phyloP scores from a whole-genome alignment of 2,329 filamentous ascomycete species.

The Chrysoporthe deuterocubensis region DNA sequence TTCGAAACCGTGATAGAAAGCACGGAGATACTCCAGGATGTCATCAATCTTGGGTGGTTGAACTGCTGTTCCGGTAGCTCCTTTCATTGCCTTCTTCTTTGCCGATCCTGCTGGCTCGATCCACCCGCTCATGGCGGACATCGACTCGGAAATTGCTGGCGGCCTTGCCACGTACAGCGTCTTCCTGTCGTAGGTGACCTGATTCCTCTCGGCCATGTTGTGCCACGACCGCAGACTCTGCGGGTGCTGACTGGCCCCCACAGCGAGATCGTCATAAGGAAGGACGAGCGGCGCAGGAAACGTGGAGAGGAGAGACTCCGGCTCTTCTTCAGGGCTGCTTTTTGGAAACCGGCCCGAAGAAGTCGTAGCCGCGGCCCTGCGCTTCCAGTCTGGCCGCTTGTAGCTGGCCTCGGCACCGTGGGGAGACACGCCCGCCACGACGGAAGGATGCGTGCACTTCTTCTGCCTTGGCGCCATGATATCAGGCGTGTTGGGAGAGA shows the following conservation, averaged over 20 bases:
- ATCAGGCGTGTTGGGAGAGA: background rate
- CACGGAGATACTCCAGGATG: conserved; percentile 43
- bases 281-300: conserved; percentile 65
- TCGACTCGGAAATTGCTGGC: conserved; percentile 44
- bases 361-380: conserved; percentile 37
- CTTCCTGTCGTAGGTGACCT: conserved; percentile 48
- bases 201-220: conserved; percentile 50
- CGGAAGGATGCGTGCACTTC: conserved; percentile 10
- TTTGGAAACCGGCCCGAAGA: conserved; percentile 35
- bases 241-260: conserved; percentile 53
- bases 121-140: conserved; percentile 50
- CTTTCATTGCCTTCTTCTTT: conserved; percentile 42
- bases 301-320: conserved; percentile 33
- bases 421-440: conserved; percentile 38
- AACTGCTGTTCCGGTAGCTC: conserved; percentile 45
- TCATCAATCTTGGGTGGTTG: conserved; percentile 36
- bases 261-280: conserved; percentile 61
- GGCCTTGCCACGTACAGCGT: conserved; percentile 58
- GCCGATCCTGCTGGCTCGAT: conserved; percentile 42
- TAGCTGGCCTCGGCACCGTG: conserved; percentile 39
- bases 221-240: conserved; percentile 60
- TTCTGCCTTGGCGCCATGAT: conserved; percentile 14
- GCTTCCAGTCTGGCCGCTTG: conserved; percentile 34
- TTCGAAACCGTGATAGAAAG: conserved; percentile 58
- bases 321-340: conserved; percentile 21